Base-by-base conservation (phyloP, 2,329 filamentous ascomycete genomes). In the Trichoderma harzianum region DNA sequence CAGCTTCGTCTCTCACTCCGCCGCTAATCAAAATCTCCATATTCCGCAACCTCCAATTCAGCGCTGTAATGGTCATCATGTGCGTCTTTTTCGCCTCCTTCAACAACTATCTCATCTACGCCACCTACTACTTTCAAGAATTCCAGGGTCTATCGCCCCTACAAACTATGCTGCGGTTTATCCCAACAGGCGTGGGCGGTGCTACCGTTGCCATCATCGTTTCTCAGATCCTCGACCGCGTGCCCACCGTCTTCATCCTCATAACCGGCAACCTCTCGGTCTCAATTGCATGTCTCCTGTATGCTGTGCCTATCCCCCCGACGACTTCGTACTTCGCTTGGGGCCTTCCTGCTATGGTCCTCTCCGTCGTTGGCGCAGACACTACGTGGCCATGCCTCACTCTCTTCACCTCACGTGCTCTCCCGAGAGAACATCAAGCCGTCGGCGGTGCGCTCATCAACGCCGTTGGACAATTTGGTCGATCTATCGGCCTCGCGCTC, bases 101-200 rank as follows among this genome's bases (percentile, higher is more conserved):
- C 81, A 92, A 91, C 80, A 90, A 90, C 78, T 92, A 86, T 75
- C 81, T 92, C 51, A 84, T 93, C 73, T 92, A 87, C 75, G 87
- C 89, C 1, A 93, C 91, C 5, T 93, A 91, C 79, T 92, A 88
- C 80, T 93, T 88, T 79, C 91, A 93, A 79, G 86, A 90, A 74
- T 92, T 87, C 77, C 89, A 91, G 75, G 87, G 85, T 0, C 83
- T 89, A 2, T 85, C 84, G 0, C 83, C 90, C 0, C 82, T 92
- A n/a, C 86, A 92, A 74, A 92, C 91, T 0, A 92, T 90, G 14
- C 78, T 93, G 10, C 88, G 90, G 3, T 93, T 92, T 78, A 83
- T 93, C 10, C 91, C 91, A 0, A 91, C 88, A 0, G 91, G 91
- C 11, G 83, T 90, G 0, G 83, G 83, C 8, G 91, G 91, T 7